Evolutionary conservation across 768 basidiomycete species (phyloP), one percentile per base, ranked within the genome.

Genomic region (Boletales sp.): DNA sequence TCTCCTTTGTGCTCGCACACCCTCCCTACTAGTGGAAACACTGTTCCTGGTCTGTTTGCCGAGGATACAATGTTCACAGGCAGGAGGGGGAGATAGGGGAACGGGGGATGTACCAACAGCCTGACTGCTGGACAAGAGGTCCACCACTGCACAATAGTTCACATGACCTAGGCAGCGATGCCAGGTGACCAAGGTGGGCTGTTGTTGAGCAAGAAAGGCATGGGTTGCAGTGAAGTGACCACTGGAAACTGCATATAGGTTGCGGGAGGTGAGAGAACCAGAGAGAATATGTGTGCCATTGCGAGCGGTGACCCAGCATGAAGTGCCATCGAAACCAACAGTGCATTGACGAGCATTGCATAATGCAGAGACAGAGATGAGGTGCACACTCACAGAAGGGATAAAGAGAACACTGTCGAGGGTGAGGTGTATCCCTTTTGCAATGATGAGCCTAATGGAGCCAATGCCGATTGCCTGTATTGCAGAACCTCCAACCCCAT

Each of bases 21-120:
- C 21, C 21, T 21, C 4, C 21, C 21, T 21, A 21, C 4, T 4
- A 21, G 21, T 4, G n/a, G n/a, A n/a, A n/a, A 21, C 4, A 4
- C 21, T 38, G 24, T 47, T 45, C 46, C 66, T 67, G 0, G 72
- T 66, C 70, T 75, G 71, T 54, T 75, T 74, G 7, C 73, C 71
- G 37, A 66, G 61, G 32, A 73, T 60, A 45, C 74, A 74, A 24
- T 55, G 52, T 37, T 66, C 60, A 61, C 70, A 72, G 11, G 42
- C 65, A 5, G n/a, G n/a, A n/a, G n/a, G n/a, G n/a, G n/a, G n/a
- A n/a, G n/a, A n/a, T n/a, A n/a, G n/a, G n/a, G n/a, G n/a, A n/a
- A n/a, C n/a, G n/a, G n/a, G n/a, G n/a, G n/a, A n/a, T n/a, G n/a
- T n/a, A n/a, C n/a, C n/a, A n/a, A n/a, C n/a, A n/a, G n/a, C n/a